Evolutionary conservation across 1,284 basidiomycete genomes (phyloP).

Genomic region (Macrocystidia cucumis): DNA sequence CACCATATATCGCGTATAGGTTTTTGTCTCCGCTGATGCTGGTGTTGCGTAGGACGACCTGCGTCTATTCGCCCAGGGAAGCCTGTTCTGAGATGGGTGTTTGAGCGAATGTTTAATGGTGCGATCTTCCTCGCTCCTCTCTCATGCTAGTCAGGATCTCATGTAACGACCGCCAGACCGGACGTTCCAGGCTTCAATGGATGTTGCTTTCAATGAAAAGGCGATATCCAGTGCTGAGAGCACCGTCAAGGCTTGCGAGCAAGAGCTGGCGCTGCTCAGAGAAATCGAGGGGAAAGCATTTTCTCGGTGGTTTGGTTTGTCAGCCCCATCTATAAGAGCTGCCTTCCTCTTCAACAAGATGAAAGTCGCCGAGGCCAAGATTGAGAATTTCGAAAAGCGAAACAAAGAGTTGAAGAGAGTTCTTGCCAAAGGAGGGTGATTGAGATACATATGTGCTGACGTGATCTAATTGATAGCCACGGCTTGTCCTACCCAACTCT

Average conservation of each 20-base stretch:
- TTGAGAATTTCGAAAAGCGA: slow-evolving; percentile 62
- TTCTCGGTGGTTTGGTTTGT: slow-evolving; percentile 33
- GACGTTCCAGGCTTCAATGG: slow-evolving; percentile 78
- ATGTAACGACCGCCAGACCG: slow-evolving; percentile 39
- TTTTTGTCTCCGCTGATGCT: slow-evolving; percentile 1
- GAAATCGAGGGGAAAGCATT: slow-evolving; percentile 44
- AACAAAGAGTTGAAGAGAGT: slow-evolving; percentile 65
- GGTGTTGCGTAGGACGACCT: slow-evolving; percentile 59
- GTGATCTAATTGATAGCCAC: too few relatives aligned
- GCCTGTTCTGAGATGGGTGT: slow-evolving; percentile 84
- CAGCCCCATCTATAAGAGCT: slow-evolving; percentile 55
- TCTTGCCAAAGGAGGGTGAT: too few relatives aligned
- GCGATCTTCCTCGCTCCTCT: slow-evolving; percentile 12
- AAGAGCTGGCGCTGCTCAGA: slow-evolving; percentile 64
- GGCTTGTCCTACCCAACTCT: too few relatives aligned
- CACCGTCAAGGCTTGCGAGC: slow-evolving; percentile 66
- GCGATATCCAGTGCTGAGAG: slow-evolving; percentile 61
- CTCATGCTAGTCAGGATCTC: slow-evolving; percentile 3
- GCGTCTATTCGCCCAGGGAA: slow-evolving; percentile 83
- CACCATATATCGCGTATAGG: neutral
- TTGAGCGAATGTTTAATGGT: slow-evolving; percentile 76
- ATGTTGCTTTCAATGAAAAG: slow-evolving; percentile 74
- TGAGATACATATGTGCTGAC: too few relatives aligned
- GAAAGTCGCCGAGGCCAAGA: slow-evolving; percentile 55
- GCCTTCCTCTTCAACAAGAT: slow-evolving; percentile 74